Percentiles rank a stretch among this genome's conserved stretches.
These are phyloP conservation scores for Talaromyces sp. DNA, from an alignment of 2,329 filamentous ascomycete species.

Conservation along the genomic window DNA sequence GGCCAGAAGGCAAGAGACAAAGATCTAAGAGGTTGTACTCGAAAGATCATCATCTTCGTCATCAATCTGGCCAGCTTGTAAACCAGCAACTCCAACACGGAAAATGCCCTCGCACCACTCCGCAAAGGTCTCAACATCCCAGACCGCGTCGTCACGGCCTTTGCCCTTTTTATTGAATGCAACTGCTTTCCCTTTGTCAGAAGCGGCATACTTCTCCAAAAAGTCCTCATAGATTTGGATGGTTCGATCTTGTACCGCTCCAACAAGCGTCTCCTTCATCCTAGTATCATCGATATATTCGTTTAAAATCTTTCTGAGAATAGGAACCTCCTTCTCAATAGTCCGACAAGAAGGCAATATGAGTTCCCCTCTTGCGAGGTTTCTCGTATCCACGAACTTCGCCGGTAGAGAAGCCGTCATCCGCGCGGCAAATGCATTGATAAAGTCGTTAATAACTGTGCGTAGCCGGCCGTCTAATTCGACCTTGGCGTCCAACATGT, in stretches of 20 bases:
- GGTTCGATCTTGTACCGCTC: slow-evolving; percentile 66
- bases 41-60: slow-evolving; percentile 33
- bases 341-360: slow-evolving; percentile 54
- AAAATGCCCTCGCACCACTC: slow-evolving; percentile 66
- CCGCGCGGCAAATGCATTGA: slow-evolving; percentile 57
- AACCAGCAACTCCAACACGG: slow-evolving; percentile 51
- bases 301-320: slow-evolving; percentile 59
- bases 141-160: slow-evolving; percentile 62
- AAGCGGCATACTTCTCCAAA: slow-evolving; percentile 55
- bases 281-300: slow-evolving; percentile 67
- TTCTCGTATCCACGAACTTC: slow-evolving; percentile 42
- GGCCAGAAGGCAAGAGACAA: slow-evolving; percentile 1
- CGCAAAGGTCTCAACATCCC: slow-evolving; percentile 66
- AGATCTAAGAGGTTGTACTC: slow-evolving; percentile 20
- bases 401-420: slow-evolving; percentile 57
- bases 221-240: slow-evolving; percentile 66
- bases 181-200: slow-evolving; percentile 43
- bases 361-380: slow-evolving; percentile 43
- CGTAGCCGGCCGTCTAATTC: slow-evolving; percentile 66
- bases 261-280: slow-evolving; percentile 67
- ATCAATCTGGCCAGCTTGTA: slow-evolving; percentile 28
- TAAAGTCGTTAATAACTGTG: slow-evolving; percentile 68
- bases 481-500: slow-evolving; percentile 72
- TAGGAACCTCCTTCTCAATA: slow-evolving; percentile 61
- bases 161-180: slow-evolving; percentile 57